These are phyloP conservation scores for Sequoia sempervirens DNA, from an alignment of 75 land plant genomes.

Conservation along the genomic window DNA sequence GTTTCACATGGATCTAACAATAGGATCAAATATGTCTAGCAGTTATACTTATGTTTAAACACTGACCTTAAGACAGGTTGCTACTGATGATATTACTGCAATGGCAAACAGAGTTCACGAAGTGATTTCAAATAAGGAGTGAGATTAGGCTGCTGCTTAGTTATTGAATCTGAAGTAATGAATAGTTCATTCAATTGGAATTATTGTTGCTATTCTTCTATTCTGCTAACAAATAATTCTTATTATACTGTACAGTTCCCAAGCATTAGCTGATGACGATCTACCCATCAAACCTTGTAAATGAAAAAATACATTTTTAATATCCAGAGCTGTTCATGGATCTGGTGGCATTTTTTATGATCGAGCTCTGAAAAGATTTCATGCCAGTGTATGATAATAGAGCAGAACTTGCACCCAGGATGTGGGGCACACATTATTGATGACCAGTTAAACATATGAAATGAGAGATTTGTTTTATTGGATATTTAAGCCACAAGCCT, in stretches of 20 bases:
- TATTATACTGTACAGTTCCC: conserved; percentile 76
- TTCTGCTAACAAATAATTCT: conserved; percentile 5
- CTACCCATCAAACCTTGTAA: conserved; percentile 63
- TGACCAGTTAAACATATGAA: conserved; percentile 83
- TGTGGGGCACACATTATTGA: conserved; percentile 93
- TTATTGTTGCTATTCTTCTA: background rate
- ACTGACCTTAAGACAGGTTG: conserved; percentile 40
- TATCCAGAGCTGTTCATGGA: conserved; percentile 91
- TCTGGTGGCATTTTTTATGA: conserved; percentile 97
- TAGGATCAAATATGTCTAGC: background rate
- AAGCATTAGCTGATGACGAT: conserved; percentile 95
- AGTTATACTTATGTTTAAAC: background rate
- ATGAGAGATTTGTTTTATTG: conserved; percentile 85
- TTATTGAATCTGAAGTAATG: background rate
- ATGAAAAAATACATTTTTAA: conserved; percentile 92
- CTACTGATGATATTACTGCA: conserved; percentile 96
- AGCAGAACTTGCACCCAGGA: conserved; percentile 94
- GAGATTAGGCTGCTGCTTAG: conserved; percentile 18
- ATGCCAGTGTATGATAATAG: conserved; percentile 91
- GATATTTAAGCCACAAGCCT: conserved; percentile 95
- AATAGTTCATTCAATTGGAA: background rate
- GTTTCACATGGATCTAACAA: background rate
- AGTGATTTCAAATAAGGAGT: conserved; percentile 98
- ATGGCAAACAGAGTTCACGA: conserved; percentile 96
- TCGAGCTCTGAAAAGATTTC: conserved; percentile 79